Evolutionary conservation across 257 asterid species (phyloP).

Genomic region (Plantago elongata): DNA sequence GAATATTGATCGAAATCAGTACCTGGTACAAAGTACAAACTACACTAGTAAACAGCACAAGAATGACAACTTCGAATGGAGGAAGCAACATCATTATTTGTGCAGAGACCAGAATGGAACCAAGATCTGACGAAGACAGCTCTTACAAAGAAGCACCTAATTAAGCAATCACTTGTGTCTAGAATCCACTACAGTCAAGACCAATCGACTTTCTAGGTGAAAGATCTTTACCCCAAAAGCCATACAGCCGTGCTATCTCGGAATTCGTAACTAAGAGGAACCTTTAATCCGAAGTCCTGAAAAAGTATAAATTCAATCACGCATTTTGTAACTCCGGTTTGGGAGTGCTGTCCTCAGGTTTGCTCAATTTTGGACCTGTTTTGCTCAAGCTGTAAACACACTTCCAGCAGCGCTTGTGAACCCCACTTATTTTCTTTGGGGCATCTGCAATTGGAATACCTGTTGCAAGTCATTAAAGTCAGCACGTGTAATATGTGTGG

Average conservation of each 20-base stretch:
- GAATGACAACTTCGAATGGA: neutral
- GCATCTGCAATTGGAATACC: constrained; percentile 72
- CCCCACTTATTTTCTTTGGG: constrained; percentile 93
- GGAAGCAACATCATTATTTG: neutral
- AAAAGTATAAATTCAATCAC: constrained; percentile 25
- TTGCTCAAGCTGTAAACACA: constrained; percentile 46
- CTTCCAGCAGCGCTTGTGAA: constrained; percentile 94
- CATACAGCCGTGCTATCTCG: neutral
- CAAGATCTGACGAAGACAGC: constrained; percentile 11
- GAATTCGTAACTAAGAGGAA: neutral
- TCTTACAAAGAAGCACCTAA: constrained; percentile 9
- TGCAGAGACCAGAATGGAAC: constrained; percentile 10
- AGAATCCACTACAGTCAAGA: constrained; percentile 15
- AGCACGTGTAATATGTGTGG: neutral
- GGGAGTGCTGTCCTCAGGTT: constrained; percentile 28
- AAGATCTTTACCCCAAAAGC: neutral
- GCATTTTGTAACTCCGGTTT: constrained; percentile 39
- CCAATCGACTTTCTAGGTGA: constrained; percentile 1
- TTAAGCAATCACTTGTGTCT: constrained; percentile 7
- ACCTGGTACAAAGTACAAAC: neutral
- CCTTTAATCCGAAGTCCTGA: neutral
- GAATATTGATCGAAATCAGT: neutral
- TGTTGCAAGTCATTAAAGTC: constrained; percentile 24
- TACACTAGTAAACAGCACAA: neutral
- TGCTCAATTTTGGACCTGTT: constrained; percentile 35